Base-by-base conservation (phyloP, 805 yeast genomes). In the Torulaspora quercuum region DNA sequence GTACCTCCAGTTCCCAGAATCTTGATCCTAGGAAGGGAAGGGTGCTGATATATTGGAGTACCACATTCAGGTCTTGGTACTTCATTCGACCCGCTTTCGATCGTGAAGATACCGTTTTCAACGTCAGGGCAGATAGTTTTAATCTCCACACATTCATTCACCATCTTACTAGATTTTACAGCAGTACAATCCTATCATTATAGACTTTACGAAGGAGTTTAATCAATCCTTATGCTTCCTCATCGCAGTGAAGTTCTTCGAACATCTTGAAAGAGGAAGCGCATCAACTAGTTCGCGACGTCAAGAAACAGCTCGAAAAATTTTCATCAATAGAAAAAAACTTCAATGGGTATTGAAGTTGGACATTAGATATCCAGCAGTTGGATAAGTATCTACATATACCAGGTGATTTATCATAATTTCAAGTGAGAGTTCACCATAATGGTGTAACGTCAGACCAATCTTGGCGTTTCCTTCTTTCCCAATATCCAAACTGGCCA, bases 401-500 rank as follows among this genome's bases (percentile, higher is more conserved):
- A n/a, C n/a, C n/a, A n/a, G n/a, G n/a, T n/a, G n/a, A n/a, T n/a
- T n/a, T n/a, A n/a, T n/a, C n/a, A n/a, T n/a, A n/a, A n/a, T n/a
- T n/a, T n/a, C n/a, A n/a, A n/a, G n/a, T n/a, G n/a, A n/a, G n/a
- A 11, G 16, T 6, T 54, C 44, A 81, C 90, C 89, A 82, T 25
- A 82, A 58, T 18, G 70, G 62, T 3, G 67, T 48, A 9, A 78
- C 54, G 16, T 66, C 80, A 11, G 61, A 57, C 92, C 92, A 83
- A 47, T 81, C 75, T 4, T 67, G 66, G 6, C 61, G 63, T 49
- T 70, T 73, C 52, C 97, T 77, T 51, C 85, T 74, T 44, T 74
- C 76, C 97, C 97, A 88, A 57, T 88, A 88, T 51, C 80, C 69
- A 28, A 67, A 63, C 1, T 67, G 68, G 0, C 95, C 95, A 17